phyloP scores from a whole-genome alignment of 2,329 filamentous ascomycete species.

The Ophiocordyceps camponoti-saundersi region DNA sequence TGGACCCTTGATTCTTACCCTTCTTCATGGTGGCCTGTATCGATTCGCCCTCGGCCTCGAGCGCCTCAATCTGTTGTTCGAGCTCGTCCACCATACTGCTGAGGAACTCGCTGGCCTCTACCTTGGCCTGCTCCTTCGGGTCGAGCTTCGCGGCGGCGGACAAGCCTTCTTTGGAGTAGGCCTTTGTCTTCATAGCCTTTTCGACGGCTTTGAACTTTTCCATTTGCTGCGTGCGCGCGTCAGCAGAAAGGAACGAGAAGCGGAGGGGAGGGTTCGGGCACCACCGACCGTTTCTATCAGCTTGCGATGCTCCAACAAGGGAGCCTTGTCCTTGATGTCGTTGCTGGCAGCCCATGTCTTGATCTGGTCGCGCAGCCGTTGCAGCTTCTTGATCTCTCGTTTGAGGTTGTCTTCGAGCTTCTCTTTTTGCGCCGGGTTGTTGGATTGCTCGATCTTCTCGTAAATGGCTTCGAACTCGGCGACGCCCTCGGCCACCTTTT shows the following conservation, averaged over 20 bases:
- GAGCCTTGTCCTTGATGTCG: constrained; percentile 98
- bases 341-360: constrained; percentile 98
- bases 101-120: constrained; percentile 76
- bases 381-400: constrained; percentile 99
- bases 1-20: constrained; percentile 71
- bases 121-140: constrained; percentile 92
- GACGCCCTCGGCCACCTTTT: constrained; percentile 90
- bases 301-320: constrained; percentile 81
- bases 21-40: constrained; percentile 88
- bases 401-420: constrained; percentile 97
- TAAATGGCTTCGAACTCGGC: constrained; percentile 86
- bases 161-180: constrained; percentile 94
- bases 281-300: constrained; percentile 87
- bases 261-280: not conserved
- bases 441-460: constrained; percentile 90
- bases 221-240: constrained; percentile 55
- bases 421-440: constrained; percentile 89
- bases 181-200: constrained; percentile 99
- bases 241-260: not conserved
- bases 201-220: constrained; percentile 99
- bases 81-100: constrained; percentile 79
- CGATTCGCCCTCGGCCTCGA: constrained; percentile 78
- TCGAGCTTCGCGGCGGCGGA: constrained; percentile 85
- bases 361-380: constrained; percentile 93
- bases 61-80: constrained; percentile 78